These are phyloP conservation scores for Cetradonia linearis DNA, from an alignment of 495 filamentous ascomycete species.

Conservation along the genomic window DNA sequence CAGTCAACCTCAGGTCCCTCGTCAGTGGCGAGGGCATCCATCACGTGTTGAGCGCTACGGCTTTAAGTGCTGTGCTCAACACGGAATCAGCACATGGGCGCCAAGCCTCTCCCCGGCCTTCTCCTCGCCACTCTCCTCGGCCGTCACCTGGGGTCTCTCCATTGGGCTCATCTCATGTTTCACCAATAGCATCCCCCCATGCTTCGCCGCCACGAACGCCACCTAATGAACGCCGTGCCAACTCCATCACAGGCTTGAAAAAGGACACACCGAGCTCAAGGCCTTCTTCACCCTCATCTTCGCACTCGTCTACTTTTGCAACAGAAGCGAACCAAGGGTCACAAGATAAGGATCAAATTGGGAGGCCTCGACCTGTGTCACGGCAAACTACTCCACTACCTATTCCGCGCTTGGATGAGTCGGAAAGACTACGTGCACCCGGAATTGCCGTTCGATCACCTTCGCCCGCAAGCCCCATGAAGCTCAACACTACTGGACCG, in stretches of 20 bases:
- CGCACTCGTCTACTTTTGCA: constrained; percentile 10
- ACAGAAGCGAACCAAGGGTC: neutral
- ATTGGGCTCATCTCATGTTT: constrained; percentile 14
- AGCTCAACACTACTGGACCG: neutral
- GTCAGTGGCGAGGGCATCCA: constrained; percentile 10
- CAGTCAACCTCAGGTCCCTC: constrained; percentile 11
- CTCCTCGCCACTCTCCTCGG: constrained; percentile 8
- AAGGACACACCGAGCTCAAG: constrained; percentile 18
- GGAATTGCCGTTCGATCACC: constrained; percentile 21
- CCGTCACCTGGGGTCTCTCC: constrained; percentile 20
- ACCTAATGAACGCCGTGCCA: constrained; percentile 13
- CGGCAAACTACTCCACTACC: constrained; percentile 18
- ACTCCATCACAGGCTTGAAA: constrained; percentile 14
- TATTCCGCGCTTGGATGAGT: constrained; percentile 1
- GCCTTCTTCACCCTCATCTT: constrained; percentile 19
- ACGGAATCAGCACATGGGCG: constrained; percentile 6
- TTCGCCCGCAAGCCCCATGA: constrained; percentile 8
- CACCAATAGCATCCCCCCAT: constrained; percentile 18
- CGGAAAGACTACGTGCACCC: constrained; percentile 10
- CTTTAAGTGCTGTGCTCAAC: constrained; percentile 8
- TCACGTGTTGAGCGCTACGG: constrained; percentile 1
- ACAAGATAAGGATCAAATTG: constrained; percentile 16
- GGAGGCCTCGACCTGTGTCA: constrained; percentile 8
- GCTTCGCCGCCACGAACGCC: constrained; percentile 24
- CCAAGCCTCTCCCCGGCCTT: constrained; percentile 14